phyloP scores from a whole-genome alignment of 345 rosid genomes.

The Dipteronia sinensis region DNA sequence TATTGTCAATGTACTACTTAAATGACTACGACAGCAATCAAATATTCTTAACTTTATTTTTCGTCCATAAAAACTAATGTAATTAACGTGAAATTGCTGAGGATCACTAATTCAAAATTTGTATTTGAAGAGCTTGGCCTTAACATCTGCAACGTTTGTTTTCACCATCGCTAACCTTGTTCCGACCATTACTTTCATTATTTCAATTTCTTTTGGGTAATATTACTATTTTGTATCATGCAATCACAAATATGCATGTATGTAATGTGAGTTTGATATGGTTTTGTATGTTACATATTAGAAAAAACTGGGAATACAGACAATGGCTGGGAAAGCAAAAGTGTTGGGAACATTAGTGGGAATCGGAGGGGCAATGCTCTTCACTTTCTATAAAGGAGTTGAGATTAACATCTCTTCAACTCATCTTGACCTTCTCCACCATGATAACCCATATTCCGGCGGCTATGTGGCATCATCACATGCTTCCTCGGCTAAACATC shows the following conservation, averaged over 20 bases:
- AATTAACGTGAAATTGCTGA: no score
- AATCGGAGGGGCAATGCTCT: slow-evolving; percentile 54
- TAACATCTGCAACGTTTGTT: slow-evolving; percentile 54
- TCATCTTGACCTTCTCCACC: slow-evolving; percentile 36
- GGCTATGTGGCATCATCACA: slow-evolving; percentile 7
- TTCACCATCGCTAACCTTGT: slow-evolving; percentile 47
- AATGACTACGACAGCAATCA: no score
- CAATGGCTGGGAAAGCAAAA: slow-evolving; percentile 47
- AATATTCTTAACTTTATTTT: no score
- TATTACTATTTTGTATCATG: no score
- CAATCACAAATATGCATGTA: no score
- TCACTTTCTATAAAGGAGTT: slow-evolving; percentile 57
- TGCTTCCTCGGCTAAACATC: not conserved
- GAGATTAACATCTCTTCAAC: slow-evolving; percentile 37
- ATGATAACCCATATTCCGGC: not conserved
- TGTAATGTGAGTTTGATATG: not conserved
- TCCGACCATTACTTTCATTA: slow-evolving; percentile 53
- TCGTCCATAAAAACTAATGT: no score
- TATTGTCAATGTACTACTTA: no score
- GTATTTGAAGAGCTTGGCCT: slow-evolving; percentile 39
- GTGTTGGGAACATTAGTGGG: slow-evolving; percentile 54
- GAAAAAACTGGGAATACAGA: slow-evolving; percentile 43
- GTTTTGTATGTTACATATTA: slow-evolving; percentile 26
- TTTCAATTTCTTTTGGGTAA: slow-evolving; percentile 51
- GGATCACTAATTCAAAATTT: slow-evolving; percentile 27